Evolutionary conservation across 192 early-diverging fungal species (phyloP).

Genomic region (Mortierella hygrophila): DNA sequence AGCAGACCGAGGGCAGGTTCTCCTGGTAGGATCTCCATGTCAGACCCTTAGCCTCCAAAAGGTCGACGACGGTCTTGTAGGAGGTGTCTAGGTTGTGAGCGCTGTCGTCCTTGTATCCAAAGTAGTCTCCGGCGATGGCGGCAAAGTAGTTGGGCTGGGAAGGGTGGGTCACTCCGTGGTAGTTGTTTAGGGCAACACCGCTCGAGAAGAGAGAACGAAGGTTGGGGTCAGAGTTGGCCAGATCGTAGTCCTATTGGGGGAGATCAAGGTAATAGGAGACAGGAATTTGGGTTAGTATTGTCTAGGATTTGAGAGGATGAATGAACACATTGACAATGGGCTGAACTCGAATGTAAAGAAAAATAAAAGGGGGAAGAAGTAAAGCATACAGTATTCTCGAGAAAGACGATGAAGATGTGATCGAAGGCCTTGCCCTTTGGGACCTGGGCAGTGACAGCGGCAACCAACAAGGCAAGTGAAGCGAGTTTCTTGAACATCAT

Average conservation of each 20-base stretch:
- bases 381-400: slow-evolving; percentile 35
- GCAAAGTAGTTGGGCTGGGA: slow-evolving; percentile 84
- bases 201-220: slow-evolving; percentile 20
- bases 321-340: not conserved
- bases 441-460: slow-evolving; percentile 4
- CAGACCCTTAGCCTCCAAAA: slow-evolving; percentile 66
- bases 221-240: slow-evolving; percentile 14
- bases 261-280: not conserved
- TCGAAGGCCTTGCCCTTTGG: slow-evolving; percentile 30
- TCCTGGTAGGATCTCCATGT: slow-evolving; percentile 78
- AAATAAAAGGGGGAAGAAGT: not conserved
- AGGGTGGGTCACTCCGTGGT: slow-evolving; percentile 68
- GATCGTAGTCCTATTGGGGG: slow-evolving; percentile 7
- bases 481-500: slow-evolving; percentile 26
- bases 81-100: slow-evolving; percentile 58
- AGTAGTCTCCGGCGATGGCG: slow-evolving; percentile 61
- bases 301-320: not conserved
- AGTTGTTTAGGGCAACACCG: slow-evolving; percentile 70
- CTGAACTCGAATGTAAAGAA: not conserved
- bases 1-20: slow-evolving; percentile 66
- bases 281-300: not conserved
- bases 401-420: slow-evolving; percentile 35
- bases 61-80: slow-evolving; percentile 60
- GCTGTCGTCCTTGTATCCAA: slow-evolving; percentile 60
- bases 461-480: not conserved